A percentile compares a stretch with the other conserved stretches of the same genome.
phyloP scores from a whole-genome alignment of 768 basidiomycete genomes.

The Tylopilus vinaceipallidus region DNA sequence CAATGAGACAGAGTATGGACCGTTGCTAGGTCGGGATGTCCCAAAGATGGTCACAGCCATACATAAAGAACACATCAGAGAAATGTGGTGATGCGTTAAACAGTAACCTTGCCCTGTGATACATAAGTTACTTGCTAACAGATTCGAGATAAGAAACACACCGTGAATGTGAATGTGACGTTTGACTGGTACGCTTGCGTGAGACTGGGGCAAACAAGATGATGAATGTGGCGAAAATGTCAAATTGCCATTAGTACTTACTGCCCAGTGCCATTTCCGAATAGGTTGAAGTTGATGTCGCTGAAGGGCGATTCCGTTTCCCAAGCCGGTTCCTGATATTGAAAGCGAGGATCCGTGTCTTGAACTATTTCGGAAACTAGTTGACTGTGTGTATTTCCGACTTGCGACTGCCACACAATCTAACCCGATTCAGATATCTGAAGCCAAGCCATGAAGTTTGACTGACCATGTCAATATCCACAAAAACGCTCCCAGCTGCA shows the following conservation, averaged over 20 bases:
- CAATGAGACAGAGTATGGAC: constrained; percentile 36
- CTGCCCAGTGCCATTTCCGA: constrained; percentile 45
- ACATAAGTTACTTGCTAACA: constrained; percentile 5
- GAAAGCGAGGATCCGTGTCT: constrained; percentile 40
- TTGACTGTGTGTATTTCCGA: constrained; percentile 15
- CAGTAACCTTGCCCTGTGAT: constrained; percentile 21
- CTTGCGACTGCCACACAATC: constrained; percentile 31
- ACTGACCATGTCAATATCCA: constrained; percentile 49
- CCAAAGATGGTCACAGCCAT: constrained; percentile 46
- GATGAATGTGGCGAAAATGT: not conserved
- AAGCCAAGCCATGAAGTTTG: not conserved
- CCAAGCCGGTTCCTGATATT: constrained; percentile 41
- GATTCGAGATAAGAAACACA: constrained; percentile 18
- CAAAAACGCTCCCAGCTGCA: constrained; percentile 31
- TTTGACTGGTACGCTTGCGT: constrained; percentile 36
- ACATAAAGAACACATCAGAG: constrained; percentile 27
- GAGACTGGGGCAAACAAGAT: constrained; percentile 22
- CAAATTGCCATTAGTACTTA: constrained; percentile 13
- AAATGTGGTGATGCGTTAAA: not conserved
- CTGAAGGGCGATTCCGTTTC: constrained; percentile 21
- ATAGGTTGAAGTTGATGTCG: constrained; percentile 36
- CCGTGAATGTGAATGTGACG: constrained; percentile 40
- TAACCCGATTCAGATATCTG: constrained; percentile 2
- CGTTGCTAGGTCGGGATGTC: constrained; percentile 37
- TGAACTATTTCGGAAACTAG: constrained; percentile 24